Conservation (phyloP, 306 rosid genomes). For the Sicyos edulis region DNA sequence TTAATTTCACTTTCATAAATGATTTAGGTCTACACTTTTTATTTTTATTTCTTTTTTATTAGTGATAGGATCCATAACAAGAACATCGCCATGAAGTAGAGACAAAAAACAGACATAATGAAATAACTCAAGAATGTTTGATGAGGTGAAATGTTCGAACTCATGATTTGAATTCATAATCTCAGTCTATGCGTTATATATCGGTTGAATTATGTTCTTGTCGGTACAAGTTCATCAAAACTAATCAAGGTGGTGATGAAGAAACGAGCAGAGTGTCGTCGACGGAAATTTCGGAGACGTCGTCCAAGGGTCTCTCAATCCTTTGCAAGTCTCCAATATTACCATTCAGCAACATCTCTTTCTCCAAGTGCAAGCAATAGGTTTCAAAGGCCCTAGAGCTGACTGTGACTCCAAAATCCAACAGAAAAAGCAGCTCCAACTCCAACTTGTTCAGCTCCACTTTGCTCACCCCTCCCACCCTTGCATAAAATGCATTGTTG, state of each 20-base stretch:
- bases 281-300: slow-evolving; percentile 43
- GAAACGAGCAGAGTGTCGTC: slow-evolving; percentile 38
- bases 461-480: slow-evolving; percentile 80
- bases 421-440: slow-evolving; percentile 66
- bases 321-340: slow-evolving; percentile 25
- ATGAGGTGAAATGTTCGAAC: too few species aligned
- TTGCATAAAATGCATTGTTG: slow-evolving; percentile 69
- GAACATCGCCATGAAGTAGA: too few species aligned
- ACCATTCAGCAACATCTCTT: slow-evolving; percentile 49
- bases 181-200: too few species aligned
- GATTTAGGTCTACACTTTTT: too few species aligned
- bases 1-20: too few species aligned
- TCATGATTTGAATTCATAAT: too few species aligned
- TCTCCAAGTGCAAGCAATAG: slow-evolving; percentile 74
- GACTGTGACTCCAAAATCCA: slow-evolving; percentile 74
- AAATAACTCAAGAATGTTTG: too few species aligned
- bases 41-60: too few species aligned
- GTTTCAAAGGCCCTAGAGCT: slow-evolving; percentile 61
- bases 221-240: too few species aligned
- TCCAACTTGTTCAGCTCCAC: slow-evolving; percentile 74
- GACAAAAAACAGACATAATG: too few species aligned
- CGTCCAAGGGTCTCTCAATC: slow-evolving; percentile 49
- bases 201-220: too few species aligned
- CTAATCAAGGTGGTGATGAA: slow-evolving; percentile 35
- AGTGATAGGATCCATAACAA: too few species aligned